A percentile compares a stretch with the other conserved stretches of the same genome.
Evolutionary conservation across 805 yeast species (phyloP).

Genomic region (Yamadazyma sp.): DNA sequence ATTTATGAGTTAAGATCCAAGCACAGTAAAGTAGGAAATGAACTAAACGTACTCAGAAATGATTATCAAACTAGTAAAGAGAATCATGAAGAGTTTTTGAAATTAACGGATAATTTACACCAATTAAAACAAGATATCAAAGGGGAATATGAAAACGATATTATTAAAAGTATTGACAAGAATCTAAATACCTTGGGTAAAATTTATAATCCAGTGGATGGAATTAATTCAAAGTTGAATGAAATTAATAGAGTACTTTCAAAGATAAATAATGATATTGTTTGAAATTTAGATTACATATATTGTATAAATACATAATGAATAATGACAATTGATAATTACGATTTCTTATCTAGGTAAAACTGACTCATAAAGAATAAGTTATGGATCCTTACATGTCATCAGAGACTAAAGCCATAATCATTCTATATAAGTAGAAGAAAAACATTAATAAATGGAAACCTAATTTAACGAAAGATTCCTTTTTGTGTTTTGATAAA

Average conservation of each 20-base stretch:
- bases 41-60: constrained; percentile 25
- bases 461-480: constrained; percentile 84
- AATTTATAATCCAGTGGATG: constrained; percentile 23
- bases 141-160: constrained; percentile 1
- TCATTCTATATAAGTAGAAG: constrained; percentile 94
- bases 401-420: constrained; percentile 83
- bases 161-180: constrained; percentile 7
- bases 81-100: constrained; percentile 15
- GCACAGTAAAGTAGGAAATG: constrained; percentile 31
- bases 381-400: constrained; percentile 29
- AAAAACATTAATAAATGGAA: constrained; percentile 90
- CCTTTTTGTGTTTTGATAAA: constrained; percentile 87
- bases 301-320: constrained; percentile 1
- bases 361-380: too few relatives aligned
- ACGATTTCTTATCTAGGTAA: too few relatives aligned
- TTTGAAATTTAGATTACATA: neutral
- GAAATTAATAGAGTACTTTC: constrained; percentile 22
- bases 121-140: constrained; percentile 1
- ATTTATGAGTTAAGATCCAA: constrained; percentile 27
- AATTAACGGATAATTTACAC: constrained; percentile 4
- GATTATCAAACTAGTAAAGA: constrained; percentile 16
- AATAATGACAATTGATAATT: constrained; percentile 1
- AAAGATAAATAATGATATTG: constrained; percentile 13
- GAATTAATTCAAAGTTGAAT: constrained; percentile 20
- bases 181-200: constrained; percentile 6